Evolutionary conservation across 306 rosid genomes (phyloP), one percentile per base, ranked within the genome.

Genomic region (Gleditsia sinensis): DNA sequence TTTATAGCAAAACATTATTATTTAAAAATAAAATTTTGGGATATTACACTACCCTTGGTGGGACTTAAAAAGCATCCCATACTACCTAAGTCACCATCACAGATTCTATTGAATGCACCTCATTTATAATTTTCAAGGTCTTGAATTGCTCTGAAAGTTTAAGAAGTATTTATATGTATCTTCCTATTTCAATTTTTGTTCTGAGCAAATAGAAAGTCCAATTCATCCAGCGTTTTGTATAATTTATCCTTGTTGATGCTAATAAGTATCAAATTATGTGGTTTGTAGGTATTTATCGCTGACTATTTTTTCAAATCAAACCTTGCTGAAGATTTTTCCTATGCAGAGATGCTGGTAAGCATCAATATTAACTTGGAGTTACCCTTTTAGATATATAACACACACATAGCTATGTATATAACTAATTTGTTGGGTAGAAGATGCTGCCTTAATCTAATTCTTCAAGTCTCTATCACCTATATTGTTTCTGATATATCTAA

Each of bases 271-370:
- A 71, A 48, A 60, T 39, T 82, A 74, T 75, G 59, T 75, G 51
- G 25, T 54, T 19, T 86, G 83, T 75, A 94, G 98, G 96, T 90
- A 43, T 94, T 87, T 70, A 80, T 94, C 51, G 66, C 82, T 1
- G 98, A 94, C 83, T 94, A 94, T 53, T 91, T 94, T 76, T 91
- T 94, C 95, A 89, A 86, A 68, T 77, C 98, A 71, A 76, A 82
- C 78, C 89, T 91, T 21, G 86, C 86, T 9, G 91, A 89, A 83
- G 91, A 91, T 69, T 90, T 84, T 82, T 87, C 95, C 53, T 76
- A 34, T 7, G 97, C 94, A 11, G 90, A 94, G 77, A 79, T 91
- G 74, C 83, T 83, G 96, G 97, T 82, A 90, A 85, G 88, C 55
- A 17, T 46, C 24, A 21, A 62, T 36, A 37, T 14, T n/a, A n/a